These are phyloP conservation scores for Priceomyces fermenticarens DNA, from an alignment of 805 yeast genomes.

Conservation along the genomic window DNA sequence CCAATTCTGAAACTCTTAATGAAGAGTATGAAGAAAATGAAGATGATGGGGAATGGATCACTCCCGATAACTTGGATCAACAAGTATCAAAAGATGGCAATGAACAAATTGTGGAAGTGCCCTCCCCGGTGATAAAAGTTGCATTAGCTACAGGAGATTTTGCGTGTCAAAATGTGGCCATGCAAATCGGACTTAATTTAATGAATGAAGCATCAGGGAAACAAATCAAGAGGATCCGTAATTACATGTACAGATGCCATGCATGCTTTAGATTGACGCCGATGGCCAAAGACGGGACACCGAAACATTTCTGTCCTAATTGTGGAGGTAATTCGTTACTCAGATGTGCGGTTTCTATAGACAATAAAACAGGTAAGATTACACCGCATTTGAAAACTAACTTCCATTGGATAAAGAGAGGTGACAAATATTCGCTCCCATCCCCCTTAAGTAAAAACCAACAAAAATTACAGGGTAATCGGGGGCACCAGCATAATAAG, in stretches of 20 bases:
- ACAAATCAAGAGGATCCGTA: slow-evolving; percentile 79
- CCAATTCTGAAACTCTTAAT: slow-evolving; percentile 12
- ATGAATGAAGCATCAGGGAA: slow-evolving; percentile 83
- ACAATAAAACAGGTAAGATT: slow-evolving; percentile 72
- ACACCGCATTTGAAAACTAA: slow-evolving; percentile 87
- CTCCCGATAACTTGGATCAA: slow-evolving; percentile 77
- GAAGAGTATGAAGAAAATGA: slow-evolving; percentile 72
- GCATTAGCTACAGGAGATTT: slow-evolving; percentile 95
- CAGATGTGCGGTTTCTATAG: slow-evolving; percentile 87
- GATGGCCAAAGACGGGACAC: slow-evolving; percentile 68
- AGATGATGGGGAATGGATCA: slow-evolving; percentile 89
- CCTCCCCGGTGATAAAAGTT: slow-evolving; percentile 50
- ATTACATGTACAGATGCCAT: slow-evolving; percentile 94
- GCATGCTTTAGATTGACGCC: slow-evolving; percentile 89
- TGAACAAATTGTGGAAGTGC: slow-evolving; percentile 47
- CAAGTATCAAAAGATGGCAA: slow-evolving; percentile 65
- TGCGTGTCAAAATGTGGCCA: slow-evolving; percentile 92
- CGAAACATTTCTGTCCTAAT: slow-evolving; percentile 86
- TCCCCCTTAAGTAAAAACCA: slow-evolving; percentile 83
- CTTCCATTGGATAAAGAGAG: slow-evolving; percentile 91
- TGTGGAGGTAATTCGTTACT: slow-evolving; percentile 93
- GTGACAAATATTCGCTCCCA: slow-evolving; percentile 76
- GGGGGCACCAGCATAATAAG: slow-evolving; percentile 73
- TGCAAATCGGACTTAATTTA: slow-evolving; percentile 84
- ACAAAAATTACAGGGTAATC: slow-evolving; percentile 71